Evolutionary conservation across 2,329 filamentous ascomycete species (phyloP), one percentile per base, ranked within the genome.

Genomic region (Exophiala calicioides): DNA sequence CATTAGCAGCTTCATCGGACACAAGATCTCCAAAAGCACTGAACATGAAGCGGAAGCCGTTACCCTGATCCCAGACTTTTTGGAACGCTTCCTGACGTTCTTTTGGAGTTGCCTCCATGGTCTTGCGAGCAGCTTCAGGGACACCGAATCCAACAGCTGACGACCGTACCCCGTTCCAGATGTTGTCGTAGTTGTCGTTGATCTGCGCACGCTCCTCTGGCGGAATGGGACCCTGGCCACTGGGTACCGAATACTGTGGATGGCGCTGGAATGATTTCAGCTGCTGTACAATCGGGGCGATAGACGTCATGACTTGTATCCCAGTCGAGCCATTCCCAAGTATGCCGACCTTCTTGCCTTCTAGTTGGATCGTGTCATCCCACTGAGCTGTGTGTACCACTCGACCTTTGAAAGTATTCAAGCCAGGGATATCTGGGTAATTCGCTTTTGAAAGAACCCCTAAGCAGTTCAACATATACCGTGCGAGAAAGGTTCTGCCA

Each of bases 1-100:
- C 61, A 54, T 83, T 83, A 1, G 75, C 75, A 9, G 74, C 24
- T 27, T 60, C 45, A 48, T 70, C 58, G 16, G 55, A 57, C 4
- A 60, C 47, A 15, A 69, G 57, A 52, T 73, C 70, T 7, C 55
- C 53, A 56, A 69, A 73, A 3, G 50, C 61, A 23, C 62, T 54
- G 39, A 70, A 62, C 65, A 62, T 64, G 52, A 63, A 70, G n/a
- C 60, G 38, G 58, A 71, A 70, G 5, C 67, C 66, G 12, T 50
- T 55, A 41, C 65, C 65, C 24, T 61, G 52, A 7, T 62, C 41
- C 65, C 65, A 65, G 40, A 56, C 31, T 7, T 59, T 49, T 43
- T 66, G 53, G 47, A 60, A 66, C 7, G 61, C 52, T 13, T 33
- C 51, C 43, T 62, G 49, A 7, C 44, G 16, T 13, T 56, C 47